phyloP scores from a whole-genome alignment of 129 eudicot genomes.

The Saposhnikovia divaricata region DNA sequence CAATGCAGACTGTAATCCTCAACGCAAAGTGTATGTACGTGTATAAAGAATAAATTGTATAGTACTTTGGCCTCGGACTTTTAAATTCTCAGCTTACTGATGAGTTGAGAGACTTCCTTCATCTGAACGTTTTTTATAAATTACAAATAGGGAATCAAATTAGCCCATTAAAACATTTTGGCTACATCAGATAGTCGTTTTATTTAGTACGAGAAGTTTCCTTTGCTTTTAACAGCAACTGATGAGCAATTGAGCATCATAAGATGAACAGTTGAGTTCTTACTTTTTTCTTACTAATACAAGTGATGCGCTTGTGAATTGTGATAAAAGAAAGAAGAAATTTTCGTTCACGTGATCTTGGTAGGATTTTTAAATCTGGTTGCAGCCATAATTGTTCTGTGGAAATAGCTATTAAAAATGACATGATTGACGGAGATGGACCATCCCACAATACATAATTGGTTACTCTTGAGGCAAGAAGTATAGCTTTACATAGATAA shows the following conservation, averaged over 20 bases:
- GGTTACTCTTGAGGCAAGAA: background rate
- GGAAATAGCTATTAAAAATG: background rate
- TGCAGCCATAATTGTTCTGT: background rate
- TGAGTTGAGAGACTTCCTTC: background rate
- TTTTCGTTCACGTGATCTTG: background rate
- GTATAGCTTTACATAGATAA: background rate
- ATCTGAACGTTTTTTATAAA: too few relatives aligned
- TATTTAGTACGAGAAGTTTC: background rate
- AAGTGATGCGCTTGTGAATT: background rate
- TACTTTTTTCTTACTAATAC: background rate
- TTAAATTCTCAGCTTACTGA: background rate
- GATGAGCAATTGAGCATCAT: background rate
- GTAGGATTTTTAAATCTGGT: background rate
- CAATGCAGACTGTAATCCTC: background rate
- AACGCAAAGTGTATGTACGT: background rate
- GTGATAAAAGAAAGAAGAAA: background rate
- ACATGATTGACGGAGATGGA: background rate
- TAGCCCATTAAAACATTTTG: background rate
- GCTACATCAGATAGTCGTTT: background rate
- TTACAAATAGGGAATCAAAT: background rate
- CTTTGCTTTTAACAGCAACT: background rate
- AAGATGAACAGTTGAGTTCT: background rate
- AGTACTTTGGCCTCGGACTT: background rate
- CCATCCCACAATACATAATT: background rate
- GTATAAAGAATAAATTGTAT: background rate